These are phyloP conservation scores for Colletotrichum lentis DNA, from an alignment of 2,329 filamentous ascomycete species.

Conservation along the genomic window DNA sequence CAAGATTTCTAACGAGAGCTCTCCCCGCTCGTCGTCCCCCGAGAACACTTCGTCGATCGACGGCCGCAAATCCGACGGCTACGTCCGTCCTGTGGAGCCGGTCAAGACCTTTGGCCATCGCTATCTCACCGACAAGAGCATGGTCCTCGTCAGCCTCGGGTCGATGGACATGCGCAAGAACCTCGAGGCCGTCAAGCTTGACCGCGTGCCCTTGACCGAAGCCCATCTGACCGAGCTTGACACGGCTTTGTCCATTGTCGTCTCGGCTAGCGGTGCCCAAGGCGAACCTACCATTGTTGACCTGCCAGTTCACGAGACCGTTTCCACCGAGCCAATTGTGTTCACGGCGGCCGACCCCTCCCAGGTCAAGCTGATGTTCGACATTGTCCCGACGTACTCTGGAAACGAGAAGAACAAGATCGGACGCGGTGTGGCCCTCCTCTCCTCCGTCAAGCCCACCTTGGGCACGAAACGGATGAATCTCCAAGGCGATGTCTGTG, in stretches of 20 bases:
- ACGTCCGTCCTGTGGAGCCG: conserved; percentile 70
- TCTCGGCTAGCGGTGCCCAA: conserved; percentile 83
- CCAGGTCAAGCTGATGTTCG: conserved; percentile 90
- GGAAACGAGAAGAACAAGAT: conserved; percentile 89
- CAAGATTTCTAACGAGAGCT: conserved; percentile 44
- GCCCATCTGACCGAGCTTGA: conserved; percentile 94
- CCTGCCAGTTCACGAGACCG: conserved; percentile 90
- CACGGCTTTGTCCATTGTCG: conserved; percentile 88
- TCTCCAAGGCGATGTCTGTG: conserved; percentile 88
- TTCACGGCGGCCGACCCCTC: conserved; percentile 81
- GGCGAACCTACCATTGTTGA: conserved; percentile 92
- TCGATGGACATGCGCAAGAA: conserved; percentile 93
- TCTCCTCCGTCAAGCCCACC: conserved; percentile 84
- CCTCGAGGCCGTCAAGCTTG: conserved; percentile 81
- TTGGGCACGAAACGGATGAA: conserved; percentile 89
- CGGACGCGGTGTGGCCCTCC: conserved; percentile 85
- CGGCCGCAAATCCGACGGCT: conserved; percentile 63
- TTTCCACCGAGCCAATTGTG: conserved; percentile 90
- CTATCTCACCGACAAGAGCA: conserved; percentile 86
- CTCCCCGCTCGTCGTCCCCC: conserved; percentile 31
- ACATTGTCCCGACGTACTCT: conserved; percentile 94
- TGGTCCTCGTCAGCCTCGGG: conserved; percentile 91
- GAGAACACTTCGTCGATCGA: conserved; percentile 64
- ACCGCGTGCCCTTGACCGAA: conserved; percentile 84
- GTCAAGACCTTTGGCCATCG: conserved; percentile 96